A percentile compares a stretch with the other conserved stretches of the same genome.
Evolutionary conservation across 2,329 filamentous ascomycete species (phyloP).

Genomic region (Fusarium zealandicum): DNA sequence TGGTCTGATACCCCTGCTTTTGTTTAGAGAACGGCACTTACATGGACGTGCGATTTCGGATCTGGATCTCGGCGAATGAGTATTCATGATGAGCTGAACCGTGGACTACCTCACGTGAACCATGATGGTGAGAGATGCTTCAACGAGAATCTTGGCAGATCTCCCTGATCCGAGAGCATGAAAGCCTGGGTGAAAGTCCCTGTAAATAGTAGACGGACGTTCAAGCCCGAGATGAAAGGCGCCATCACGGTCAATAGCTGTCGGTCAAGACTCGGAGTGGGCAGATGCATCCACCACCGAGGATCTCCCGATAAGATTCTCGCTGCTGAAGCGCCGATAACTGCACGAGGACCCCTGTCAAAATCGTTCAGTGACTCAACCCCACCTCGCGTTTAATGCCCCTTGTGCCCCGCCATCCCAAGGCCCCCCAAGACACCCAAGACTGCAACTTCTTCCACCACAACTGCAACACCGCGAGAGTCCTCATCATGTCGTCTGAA

Average conservation of each 20-base stretch:
- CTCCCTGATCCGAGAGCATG: not conserved
- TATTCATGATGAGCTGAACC: not conserved
- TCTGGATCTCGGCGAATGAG: not conserved
- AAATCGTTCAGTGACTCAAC: slow-evolving; percentile 45
- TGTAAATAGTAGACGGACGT: not conserved
- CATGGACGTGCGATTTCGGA: slow-evolving; percentile 2
- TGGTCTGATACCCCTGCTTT: slow-evolving; percentile 38
- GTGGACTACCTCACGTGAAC: not conserved
- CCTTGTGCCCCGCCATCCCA: slow-evolving; percentile 43
- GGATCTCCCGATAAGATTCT: slow-evolving; percentile 7
- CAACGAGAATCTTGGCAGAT: not conserved
- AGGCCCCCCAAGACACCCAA: too few relatives aligned
- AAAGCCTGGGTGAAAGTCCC: not conserved
- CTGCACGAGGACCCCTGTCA: slow-evolving; percentile 4
- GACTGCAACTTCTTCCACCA: slow-evolving; percentile 41
- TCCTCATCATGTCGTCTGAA: slow-evolving; percentile 49
- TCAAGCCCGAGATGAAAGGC: slow-evolving; percentile 3
- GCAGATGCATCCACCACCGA: slow-evolving; percentile 3
- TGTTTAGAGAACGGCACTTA: not conserved
- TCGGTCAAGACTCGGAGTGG: slow-evolving; percentile 1
- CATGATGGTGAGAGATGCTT: not conserved
- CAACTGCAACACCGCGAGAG: slow-evolving; percentile 29
- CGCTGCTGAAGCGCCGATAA: not conserved
- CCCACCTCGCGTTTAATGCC: slow-evolving; percentile 46
- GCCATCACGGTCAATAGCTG: slow-evolving; percentile 3